Base-by-base conservation (phyloP, 1,284 basidiomycete genomes). In the Ceratobasidium sp. region DNA sequence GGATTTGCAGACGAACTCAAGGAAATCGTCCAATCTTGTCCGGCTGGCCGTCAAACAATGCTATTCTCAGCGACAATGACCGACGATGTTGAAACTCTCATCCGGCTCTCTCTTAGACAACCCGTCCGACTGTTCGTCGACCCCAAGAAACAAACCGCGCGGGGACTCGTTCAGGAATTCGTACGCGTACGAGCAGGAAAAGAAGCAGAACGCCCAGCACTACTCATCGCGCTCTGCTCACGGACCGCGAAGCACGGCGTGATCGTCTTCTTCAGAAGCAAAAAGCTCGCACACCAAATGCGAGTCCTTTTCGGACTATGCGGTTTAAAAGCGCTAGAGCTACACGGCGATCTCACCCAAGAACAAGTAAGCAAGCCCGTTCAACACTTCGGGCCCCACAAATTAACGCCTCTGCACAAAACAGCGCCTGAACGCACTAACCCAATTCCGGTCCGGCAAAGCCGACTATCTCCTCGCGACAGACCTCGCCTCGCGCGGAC, bases 1-100 rank as follows among this genome's bases (percentile, higher is more conserved):
- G 97, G 97, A 45, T 99, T 99, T 85, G 90, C 92, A n/a, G 97
- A 97, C 83, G 97, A 99, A 83, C 87, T 99, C 42, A 88, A 91
- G 47, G 97, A 99, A 85, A 98, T 99, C 80, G 91, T 99, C 83
- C 92, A 91, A 79, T 89, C 93, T 49, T 97, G 96, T 82, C 97
- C 97, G 17, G 93, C 93, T 17, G 67, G 71, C 37, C 90, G 97
- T 51, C 97, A 99, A 84, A 98, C 97, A 3, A 98, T 99, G 96
- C 88, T 99, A 33, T 99, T 99, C 85, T 98, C 96, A 0, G 97
- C 97, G 0, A 99, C 97, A 0, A 98, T 99, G 93, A 98, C 96
- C 1, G 97, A 99, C 84, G 93, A 93, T 0, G 94, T 99, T 8
- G 96, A 98, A 81, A 93, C 96, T 82, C 89, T 99, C 56, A 94